Evolutionary conservation across 225 moss, liverwort and hornwort genomes (phyloP).

Genomic region (Takakia lepidozioides): DNA sequence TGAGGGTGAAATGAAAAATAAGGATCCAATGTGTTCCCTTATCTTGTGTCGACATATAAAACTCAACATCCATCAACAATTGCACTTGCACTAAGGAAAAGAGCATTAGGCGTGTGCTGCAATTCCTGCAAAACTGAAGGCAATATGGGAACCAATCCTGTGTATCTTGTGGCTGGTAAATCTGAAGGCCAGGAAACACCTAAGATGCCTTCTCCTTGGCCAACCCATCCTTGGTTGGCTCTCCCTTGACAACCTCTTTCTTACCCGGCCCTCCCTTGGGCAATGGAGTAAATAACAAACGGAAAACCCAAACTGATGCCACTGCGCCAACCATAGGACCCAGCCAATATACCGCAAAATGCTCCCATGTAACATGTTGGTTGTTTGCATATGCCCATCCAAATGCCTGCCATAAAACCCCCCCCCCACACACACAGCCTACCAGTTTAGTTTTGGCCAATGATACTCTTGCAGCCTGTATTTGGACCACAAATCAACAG

Average conservation of each 20-base stretch:
- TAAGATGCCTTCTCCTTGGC: slow-evolving; percentile 38
- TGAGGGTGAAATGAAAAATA: no score
- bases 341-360: slow-evolving; percentile 74
- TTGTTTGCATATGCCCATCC: slow-evolving; percentile 62
- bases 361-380: slow-evolving; percentile 44
- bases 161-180: no score
- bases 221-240: slow-evolving; percentile 3
- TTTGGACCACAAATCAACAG: neutral
- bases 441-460: no score
- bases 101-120: no score
- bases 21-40: no score
- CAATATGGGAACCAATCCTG: no score
- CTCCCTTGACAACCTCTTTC: slow-evolving; percentile 5
- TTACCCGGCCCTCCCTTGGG: slow-evolving; percentile 7
- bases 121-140: no score
- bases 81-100: no score
- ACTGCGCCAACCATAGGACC: slow-evolving; percentile 60
- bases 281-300: slow-evolving; percentile 22
- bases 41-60: no score
- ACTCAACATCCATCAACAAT: no score
- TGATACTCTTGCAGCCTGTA: neutral
- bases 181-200: no score
- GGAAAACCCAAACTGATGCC: slow-evolving; percentile 35
- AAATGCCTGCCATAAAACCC: slow-evolving; percentile 60
- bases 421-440: no score